Evolutionary conservation across 805 yeast species (phyloP), one percentile per base, ranked within the genome.

Genomic region (Starmerella sp.): DNA sequence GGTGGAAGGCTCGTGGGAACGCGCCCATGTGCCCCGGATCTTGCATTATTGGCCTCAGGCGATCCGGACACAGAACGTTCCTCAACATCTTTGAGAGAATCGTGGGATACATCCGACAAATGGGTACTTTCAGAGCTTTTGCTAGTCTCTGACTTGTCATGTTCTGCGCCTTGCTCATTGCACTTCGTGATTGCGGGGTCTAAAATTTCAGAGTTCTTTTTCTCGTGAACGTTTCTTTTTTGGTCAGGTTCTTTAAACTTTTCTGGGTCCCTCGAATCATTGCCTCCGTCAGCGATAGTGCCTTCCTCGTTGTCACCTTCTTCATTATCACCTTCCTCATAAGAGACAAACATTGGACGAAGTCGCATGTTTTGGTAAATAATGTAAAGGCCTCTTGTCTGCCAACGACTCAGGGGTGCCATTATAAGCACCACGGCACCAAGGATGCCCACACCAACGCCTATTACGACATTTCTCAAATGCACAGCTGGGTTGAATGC

Each of bases 301-400:
- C 3, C 49, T 5, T 32, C 47, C n/a, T 42, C 49, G 4, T 17
- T 49, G 6, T 38, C 45, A 6, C 31, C 55, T 28, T 46, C 54
- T 8, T 34, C 49, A 13, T 32, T 50, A 9, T 39, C 47, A 9
- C 39, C 56, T 7, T 46, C 54, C 5, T 34, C 49, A n/a, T 46
- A 34, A 5, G 49, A 32, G 7, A 46, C 39, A 43, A 54, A 51
- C 52, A 58, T 49, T 6, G 61, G 61, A 5, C 58, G 52, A 15
- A 54, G 54, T 30, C 53, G 52, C 64, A 63, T 60, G 38, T 58
- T 59, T 29, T 59, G 55, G 55, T 63, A 63, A 31, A 63, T 61
- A n/a, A 55, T 42, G 49, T 63, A 63, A 6, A 63, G 47, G 4
- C 65, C 63, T 5, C 58, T 44, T 2, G 66, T 63, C 52, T 62